Evolutionary conservation across 805 yeast species (phyloP).

Genomic region (Spathaspora girioi): DNA sequence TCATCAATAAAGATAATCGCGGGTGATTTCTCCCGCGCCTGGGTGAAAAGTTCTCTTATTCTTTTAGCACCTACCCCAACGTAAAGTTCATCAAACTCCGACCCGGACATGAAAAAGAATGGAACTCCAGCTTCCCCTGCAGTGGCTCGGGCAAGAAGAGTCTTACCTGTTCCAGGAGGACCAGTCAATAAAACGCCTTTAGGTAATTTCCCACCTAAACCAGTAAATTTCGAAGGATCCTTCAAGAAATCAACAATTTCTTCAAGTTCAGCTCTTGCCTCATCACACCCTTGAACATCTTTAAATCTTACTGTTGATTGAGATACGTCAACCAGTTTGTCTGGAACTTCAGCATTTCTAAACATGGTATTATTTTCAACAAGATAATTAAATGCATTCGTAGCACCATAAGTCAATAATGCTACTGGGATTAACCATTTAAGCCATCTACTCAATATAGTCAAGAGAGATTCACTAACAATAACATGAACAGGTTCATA

Average conservation of each 20-base stretch:
- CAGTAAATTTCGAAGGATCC: conserved; percentile 94
- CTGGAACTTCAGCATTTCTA: conserved; percentile 67
- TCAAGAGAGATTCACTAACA: conserved; percentile 78
- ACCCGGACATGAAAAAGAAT: conserved; percentile 96
- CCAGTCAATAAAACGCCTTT: conserved; percentile 96
- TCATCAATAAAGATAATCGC: conserved; percentile 97
- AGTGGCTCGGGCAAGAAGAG: conserved; percentile 92
- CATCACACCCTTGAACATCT: conserved; percentile 97
- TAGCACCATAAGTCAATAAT: conserved; percentile 73
- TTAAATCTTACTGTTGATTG: conserved; percentile 83
- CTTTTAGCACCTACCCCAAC: conserved; percentile 99
- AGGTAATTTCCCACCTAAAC: conserved; percentile 95
- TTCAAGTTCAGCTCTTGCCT: conserved; percentile 94
- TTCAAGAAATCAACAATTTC: conserved; percentile 97
- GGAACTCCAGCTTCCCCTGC: conserved; percentile 99
- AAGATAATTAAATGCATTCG: conserved; percentile 71
- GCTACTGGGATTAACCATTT: conserved; percentile 86
- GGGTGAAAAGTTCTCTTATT: conserved; percentile 87
- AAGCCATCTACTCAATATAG: conserved; percentile 79
- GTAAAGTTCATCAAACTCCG: conserved; percentile 95
- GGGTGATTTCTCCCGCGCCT: conserved; percentile 93
- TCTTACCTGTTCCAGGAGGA: conserved; percentile 99
- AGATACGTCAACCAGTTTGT: conserved; percentile 77
- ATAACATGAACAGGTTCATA: conserved; percentile 92
- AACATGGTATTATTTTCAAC: conserved; percentile 81